phyloP scores from a whole-genome alignment of 176 grass and related monocot genomes.

The Oryza officinalis region DNA sequence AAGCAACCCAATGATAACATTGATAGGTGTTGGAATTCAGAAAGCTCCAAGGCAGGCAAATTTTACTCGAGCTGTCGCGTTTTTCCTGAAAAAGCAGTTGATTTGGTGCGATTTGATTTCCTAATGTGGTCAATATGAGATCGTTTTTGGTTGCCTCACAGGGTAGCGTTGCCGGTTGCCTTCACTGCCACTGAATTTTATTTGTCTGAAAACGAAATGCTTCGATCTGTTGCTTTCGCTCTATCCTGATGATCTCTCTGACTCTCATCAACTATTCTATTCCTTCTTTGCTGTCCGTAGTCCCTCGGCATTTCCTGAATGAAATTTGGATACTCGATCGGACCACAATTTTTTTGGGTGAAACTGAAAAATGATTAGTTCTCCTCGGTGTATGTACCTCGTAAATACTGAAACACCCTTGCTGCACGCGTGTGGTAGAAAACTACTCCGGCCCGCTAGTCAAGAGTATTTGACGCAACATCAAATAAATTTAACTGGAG shows the following conservation, averaged over 20 bases:
- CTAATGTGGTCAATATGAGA: background rate
- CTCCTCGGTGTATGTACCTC: background rate
- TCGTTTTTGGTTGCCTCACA: background rate
- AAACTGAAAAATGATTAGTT: background rate
- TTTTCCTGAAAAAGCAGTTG: slow-evolving; percentile 15
- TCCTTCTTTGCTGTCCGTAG: background rate
- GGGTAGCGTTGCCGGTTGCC: background rate
- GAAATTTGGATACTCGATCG: slow-evolving; percentile 2
- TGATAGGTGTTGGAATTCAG: slow-evolving; percentile 22
- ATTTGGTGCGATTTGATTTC: slow-evolving; percentile 35
- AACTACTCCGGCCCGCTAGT: no score
- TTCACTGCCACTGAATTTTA: slow-evolving; percentile 26
- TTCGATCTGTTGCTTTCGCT: background rate
- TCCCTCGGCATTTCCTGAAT: slow-evolving; percentile 14
- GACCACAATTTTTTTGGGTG: background rate
- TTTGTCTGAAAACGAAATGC: slow-evolving; percentile 30
- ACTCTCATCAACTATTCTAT: background rate
- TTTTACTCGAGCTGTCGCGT: slow-evolving; percentile 34
- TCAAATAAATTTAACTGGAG: no score
- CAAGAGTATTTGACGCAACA: no score
- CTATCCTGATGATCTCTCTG: background rate
- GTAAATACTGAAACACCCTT: background rate
- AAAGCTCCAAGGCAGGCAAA: background rate
- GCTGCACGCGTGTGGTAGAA: background rate
- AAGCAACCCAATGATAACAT: slow-evolving; percentile 12